Conservation (phyloP, 768 basidiomycete species). For the Tulasnella sp. region DNA sequence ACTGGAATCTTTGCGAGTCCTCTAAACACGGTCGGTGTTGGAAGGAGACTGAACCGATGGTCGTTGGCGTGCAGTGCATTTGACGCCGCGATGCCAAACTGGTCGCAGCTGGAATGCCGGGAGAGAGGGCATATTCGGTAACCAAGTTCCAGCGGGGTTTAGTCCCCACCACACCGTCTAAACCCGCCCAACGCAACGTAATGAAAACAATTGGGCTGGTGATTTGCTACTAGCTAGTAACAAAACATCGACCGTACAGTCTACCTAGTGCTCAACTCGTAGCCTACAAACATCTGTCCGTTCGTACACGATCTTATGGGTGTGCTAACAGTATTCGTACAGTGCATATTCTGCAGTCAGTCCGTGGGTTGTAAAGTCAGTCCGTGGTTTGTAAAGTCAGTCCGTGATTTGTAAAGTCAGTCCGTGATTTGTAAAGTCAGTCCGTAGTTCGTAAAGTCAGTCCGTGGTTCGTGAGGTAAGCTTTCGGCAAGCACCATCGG, state of each 20-base stretch:
- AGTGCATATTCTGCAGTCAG: not conserved
- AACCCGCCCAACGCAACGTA: not conserved
- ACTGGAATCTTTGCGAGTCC: not conserved
- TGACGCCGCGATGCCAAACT: not conserved
- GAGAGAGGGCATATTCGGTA: not conserved
- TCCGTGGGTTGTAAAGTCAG: not conserved
- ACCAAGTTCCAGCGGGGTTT: not conserved
- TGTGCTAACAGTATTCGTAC: not conserved
- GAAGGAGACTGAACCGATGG: not conserved
- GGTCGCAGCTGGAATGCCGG: not conserved
- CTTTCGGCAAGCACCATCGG: not conserved
- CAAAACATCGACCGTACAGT: slow-evolving; percentile 8
- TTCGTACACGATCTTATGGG: not conserved
- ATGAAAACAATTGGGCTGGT: not conserved
- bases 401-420: not conserved
- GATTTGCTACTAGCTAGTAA: not conserved
- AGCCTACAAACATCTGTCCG: not conserved
- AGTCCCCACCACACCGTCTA: not conserved
- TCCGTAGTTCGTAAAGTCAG: too few relatives aligned
- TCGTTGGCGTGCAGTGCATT: not conserved
- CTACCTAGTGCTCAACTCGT: not conserved
- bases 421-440: not conserved
- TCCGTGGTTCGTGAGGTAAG: not conserved
- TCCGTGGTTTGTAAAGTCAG: not conserved
- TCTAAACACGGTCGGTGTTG: not conserved